Evolutionary conservation across 805 yeast genomes (phyloP).

Genomic region (Kodamaea leandrae): DNA sequence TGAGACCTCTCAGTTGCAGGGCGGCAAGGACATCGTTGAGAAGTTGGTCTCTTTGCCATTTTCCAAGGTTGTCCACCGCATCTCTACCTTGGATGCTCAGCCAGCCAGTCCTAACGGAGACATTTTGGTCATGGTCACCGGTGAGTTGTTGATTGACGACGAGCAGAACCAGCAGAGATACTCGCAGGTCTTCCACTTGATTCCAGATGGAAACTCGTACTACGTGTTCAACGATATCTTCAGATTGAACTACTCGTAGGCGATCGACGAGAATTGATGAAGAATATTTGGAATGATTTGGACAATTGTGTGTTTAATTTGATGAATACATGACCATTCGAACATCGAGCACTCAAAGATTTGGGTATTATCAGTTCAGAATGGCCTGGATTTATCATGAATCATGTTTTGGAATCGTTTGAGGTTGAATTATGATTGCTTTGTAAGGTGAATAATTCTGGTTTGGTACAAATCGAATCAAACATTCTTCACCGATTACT

Average conservation of each 20-base stretch:
- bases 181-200: constrained; percentile 95
- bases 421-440: too few species aligned
- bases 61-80: constrained; percentile 88
- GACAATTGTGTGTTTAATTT: too few species aligned
- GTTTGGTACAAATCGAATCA: too few species aligned
- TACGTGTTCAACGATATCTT: constrained; percentile 95
- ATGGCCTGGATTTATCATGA: too few species aligned
- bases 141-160: constrained; percentile 88
- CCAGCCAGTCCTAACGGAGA: constrained; percentile 93
- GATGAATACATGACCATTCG: too few species aligned
- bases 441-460: too few species aligned
- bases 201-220: constrained; percentile 88
- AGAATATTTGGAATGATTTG: too few species aligned
- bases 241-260: constrained; percentile 71
- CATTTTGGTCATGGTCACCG: constrained; percentile 96
- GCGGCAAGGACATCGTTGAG: constrained; percentile 89
- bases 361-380: too few species aligned
- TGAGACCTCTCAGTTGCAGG: constrained; percentile 92
- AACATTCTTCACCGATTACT: too few species aligned
- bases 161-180: constrained; percentile 95
- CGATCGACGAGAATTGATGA: too few species aligned
- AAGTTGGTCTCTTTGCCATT: constrained; percentile 87
- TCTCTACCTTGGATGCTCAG: constrained; percentile 95
- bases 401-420: too few species aligned
- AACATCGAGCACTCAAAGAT: too few species aligned